Evolutionary conservation across 306 rosid genomes (phyloP).

Genomic region (Cucumis melo): DNA sequence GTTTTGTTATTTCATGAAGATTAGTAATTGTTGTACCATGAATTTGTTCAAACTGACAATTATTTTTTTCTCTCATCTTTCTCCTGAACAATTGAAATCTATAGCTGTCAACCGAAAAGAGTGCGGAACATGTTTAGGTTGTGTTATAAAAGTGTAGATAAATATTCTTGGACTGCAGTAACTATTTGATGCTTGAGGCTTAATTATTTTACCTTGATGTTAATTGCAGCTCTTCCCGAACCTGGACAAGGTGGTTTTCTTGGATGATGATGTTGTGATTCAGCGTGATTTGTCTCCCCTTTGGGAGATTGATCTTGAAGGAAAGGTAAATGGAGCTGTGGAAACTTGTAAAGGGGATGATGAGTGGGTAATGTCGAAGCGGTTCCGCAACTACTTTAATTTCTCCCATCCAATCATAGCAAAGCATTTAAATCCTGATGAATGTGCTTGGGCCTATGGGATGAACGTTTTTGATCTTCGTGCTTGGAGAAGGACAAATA

Average conservation of each 20-base stretch:
- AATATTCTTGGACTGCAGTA: background rate
- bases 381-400: conserved; percentile 82
- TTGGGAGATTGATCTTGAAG: conserved; percentile 82
- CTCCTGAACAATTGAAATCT: background rate
- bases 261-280: conserved; percentile 92
- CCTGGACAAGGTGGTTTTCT: conserved; percentile 84
- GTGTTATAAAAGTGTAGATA: background rate
- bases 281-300: conserved; percentile 79
- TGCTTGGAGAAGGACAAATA: conserved; percentile 67
- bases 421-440: conserved; percentile 67
- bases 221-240: conserved; percentile 69
- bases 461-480: conserved; percentile 89
- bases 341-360: conserved; percentile 97
- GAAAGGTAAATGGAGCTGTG: conserved; percentile 94
- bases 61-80: background rate
- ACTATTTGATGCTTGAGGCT: no score
- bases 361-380: conserved; percentile 95
- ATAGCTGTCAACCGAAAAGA: background rate
- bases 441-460: conserved; percentile 99
- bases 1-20: background rate
- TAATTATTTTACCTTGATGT: conserved; percentile 4
- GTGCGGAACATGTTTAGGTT: background rate
- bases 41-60: background rate
- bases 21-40: background rate
- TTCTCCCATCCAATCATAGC: conserved; percentile 78